Base-by-base conservation (phyloP, 805 yeast genomes). In the Metschnikowia arizonensis region DNA sequence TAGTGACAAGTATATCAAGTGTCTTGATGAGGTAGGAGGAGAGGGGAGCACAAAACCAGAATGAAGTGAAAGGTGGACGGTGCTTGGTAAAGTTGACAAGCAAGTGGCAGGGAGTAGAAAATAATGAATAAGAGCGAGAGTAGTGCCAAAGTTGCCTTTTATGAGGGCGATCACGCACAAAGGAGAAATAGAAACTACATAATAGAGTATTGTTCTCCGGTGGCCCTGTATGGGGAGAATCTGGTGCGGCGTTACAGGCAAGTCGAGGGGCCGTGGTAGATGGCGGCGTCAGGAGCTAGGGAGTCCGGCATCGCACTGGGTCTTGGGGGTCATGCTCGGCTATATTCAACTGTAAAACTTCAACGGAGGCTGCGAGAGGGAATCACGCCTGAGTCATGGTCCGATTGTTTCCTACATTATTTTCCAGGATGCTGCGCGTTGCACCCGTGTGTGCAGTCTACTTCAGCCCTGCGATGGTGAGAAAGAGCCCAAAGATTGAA, bases 191-290 rank as follows among this genome's bases (percentile, higher is more conserved):
- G 25, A 33, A 33, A 18, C 17, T 33, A 33, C 36, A 33, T 33
- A 21, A 34, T 17, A 34, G 38, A 34, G 38, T 34, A 34, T 34
- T 34, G 38, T 34, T 34, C 38, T 34, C 36, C 38, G 38, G 38
- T 23, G 38, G 38, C 38, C 37, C 38, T 34, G 38, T 34, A 34
- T 34, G 38, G 29, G 38, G 29, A 24, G 38, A 24, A 21, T 8
- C 25, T 34, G 28, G 38, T 34, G 38, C 38, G 38, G 38, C 38
- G 29, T 34, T 23, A 14, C 17, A 24, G 18, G 19, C 10, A 24
- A 34, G 38, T 14, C 28, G 18, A 34, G 38, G 18, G 38, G 38
- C 18, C 19, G 12, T 9, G 21, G 11, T 12, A 8, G 17, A 33
- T 21, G 36, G 25, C 15, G 36, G 25, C 36, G 17, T 33, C 36